Percentiles rank a stretch among this genome's conserved stretches.
Evolutionary conservation across 192 early-diverging fungal species (phyloP).

Genomic region (Linnemannia schmuckeri): DNA sequence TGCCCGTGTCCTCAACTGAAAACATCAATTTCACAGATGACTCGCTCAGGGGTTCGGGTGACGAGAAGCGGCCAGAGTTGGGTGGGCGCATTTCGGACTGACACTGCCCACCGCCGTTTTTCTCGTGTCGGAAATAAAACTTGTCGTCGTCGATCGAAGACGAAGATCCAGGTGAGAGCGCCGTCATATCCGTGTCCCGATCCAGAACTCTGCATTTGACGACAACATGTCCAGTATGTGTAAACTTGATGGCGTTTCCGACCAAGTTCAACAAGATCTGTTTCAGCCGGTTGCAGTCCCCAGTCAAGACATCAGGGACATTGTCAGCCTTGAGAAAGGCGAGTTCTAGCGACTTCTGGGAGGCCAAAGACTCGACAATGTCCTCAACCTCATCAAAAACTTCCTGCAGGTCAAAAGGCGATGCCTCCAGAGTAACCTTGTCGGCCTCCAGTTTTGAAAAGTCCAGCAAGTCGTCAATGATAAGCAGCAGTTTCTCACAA

Average conservation of each 20-base stretch:
- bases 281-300: slow-evolving; percentile 68
- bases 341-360: slow-evolving; percentile 67
- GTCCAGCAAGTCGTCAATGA: slow-evolving; percentile 61
- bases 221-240: slow-evolving; percentile 68
- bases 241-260: slow-evolving; percentile 80
- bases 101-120: slow-evolving; percentile 35
- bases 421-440: slow-evolving; percentile 64
- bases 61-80: slow-evolving; percentile 51
- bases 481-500: slow-evolving; percentile 63
- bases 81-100: slow-evolving; percentile 46
- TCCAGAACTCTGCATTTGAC: slow-evolving; percentile 61
- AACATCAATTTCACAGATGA: slow-evolving; percentile 54
- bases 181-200: slow-evolving; percentile 34
- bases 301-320: slow-evolving; percentile 67
- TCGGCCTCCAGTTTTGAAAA: slow-evolving; percentile 74
- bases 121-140: slow-evolving; percentile 50
- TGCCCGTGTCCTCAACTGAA: slow-evolving; percentile 67
- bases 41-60: slow-evolving; percentile 53
- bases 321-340: slow-evolving; percentile 64
- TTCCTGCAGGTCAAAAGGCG: slow-evolving; percentile 64
- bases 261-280: slow-evolving; percentile 72
- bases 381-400: slow-evolving; percentile 72
- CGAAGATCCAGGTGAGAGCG: background rate
- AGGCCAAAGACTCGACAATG: slow-evolving; percentile 64
- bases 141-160: slow-evolving; percentile 33